A percentile compares a stretch with the other conserved stretches of the same genome.
Conservation (phyloP, 164 flowering plant genomes). For the Magnolia kwangsiensis region DNA sequence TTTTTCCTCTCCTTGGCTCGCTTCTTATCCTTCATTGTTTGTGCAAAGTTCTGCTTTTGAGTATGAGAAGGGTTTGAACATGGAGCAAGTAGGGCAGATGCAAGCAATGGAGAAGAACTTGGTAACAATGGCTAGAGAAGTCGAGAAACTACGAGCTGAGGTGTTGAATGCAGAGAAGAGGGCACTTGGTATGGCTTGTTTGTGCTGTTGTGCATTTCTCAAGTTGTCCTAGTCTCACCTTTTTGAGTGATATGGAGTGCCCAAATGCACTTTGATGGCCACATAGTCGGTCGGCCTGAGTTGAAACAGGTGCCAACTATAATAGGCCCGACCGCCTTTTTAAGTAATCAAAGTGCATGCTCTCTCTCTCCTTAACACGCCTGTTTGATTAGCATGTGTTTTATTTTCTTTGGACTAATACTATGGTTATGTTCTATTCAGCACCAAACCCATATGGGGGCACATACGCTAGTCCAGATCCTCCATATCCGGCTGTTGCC, state of each 20-base stretch:
- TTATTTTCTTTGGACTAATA: background rate
- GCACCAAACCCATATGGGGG: slow-evolving; percentile 36
- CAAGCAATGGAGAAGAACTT: slow-evolving; percentile 66
- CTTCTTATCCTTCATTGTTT: slow-evolving; percentile 1
- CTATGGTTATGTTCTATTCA: background rate
- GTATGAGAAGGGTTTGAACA: slow-evolving; percentile 60
- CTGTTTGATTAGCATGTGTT: background rate
- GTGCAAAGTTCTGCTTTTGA: slow-evolving; percentile 58
- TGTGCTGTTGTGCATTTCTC: background rate
- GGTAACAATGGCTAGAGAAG: slow-evolving; percentile 60
- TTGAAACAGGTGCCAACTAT: background rate
- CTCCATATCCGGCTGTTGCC: slow-evolving; percentile 28
- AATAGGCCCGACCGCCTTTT: background rate
- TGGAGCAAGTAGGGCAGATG: slow-evolving; percentile 66
- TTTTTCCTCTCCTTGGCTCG: background rate
- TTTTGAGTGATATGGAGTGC: background rate
- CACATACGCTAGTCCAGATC: slow-evolving; percentile 26
- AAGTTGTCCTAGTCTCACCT: background rate
- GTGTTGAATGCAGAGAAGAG: slow-evolving; percentile 54
- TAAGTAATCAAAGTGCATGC: background rate
- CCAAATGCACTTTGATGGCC: background rate
- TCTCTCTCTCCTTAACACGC: background rate
- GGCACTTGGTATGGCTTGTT: slow-evolving; percentile 42
- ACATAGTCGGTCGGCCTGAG: too few relatives aligned
- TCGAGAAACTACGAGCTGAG: slow-evolving; percentile 57